Base-by-base conservation (phyloP, 257 asterid species). In the Fraxinus quadrangulata region DNA sequence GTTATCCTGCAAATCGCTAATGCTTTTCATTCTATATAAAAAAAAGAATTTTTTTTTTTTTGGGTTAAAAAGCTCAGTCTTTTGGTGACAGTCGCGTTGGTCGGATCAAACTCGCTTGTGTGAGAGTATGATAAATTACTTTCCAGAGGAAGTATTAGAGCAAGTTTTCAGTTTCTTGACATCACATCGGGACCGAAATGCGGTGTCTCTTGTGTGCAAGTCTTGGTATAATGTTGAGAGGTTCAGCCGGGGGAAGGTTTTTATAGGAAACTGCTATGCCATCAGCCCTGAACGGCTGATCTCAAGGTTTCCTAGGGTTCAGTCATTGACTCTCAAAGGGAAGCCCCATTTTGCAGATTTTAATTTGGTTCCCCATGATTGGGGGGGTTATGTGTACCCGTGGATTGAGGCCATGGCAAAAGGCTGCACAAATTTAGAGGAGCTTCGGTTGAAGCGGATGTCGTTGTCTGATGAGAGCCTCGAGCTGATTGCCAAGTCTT, bases 141-240 rank as follows among this genome's bases (percentile, higher is more conserved):
- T 93, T 66, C 98, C 98, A 19, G 98, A 90, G 85, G 97, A 90
- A 81, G 97, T 93, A 12, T 36, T 93, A 0, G 97, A 91, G 85
- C 97, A 89, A 81, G 90, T 93, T 2, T 89, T 93, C 70, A 80
- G 82, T 59, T 89, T 85, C 76, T 74, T 93, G 37, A 67, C 77
- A 3, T 78, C 72, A 9, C 77, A 78, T 33, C 77, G 51, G 26
- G 82, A 82, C 71, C 72, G 82, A 9, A 82, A 82, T 61, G 75
- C 85, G 2, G 79, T 74, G 13, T 82, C 82, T n/a, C 40, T 77
- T 17, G 85, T 78, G 7, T 82, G 85, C 76, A 82, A 82, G 69
- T 78, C 82, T 17, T 82, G 85, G 85, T 82, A 68, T 40, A 45
- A 65, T 30, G 82, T 82, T 3, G 85, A 82, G 45, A 78, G 82